Conservation (phyloP, 2,329 filamentous ascomycete genomes). For the Fusarium nematophilum region DNA sequence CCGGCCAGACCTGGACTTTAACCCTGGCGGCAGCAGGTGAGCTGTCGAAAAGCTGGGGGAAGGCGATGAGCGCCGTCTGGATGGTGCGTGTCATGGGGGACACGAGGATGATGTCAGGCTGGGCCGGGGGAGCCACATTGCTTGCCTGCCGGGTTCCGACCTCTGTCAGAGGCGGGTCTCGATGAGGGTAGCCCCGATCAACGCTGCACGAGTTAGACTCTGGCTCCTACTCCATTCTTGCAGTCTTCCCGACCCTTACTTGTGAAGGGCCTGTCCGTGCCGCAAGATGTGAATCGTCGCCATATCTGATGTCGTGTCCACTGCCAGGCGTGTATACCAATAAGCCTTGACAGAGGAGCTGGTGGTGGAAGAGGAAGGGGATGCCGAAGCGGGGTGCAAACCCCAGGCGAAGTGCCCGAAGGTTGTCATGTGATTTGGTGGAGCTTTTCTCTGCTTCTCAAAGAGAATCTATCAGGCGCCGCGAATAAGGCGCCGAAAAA, state of each 20-base stretch:
- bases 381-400: too few relatives aligned
- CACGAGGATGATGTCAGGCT: slow-evolving; percentile 25
- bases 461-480: too few relatives aligned
- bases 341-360: too few relatives aligned
- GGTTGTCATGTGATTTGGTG: too few relatives aligned
- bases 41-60: slow-evolving; percentile 14
- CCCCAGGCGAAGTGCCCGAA: too few relatives aligned
- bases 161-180: slow-evolving; percentile 32
- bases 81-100: slow-evolving; percentile 36
- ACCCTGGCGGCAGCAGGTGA: neutral
- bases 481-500: too few relatives aligned
- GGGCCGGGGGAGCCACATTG: neutral
- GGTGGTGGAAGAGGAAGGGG: too few relatives aligned
- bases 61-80: slow-evolving; percentile 36
- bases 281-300: slow-evolving; percentile 24
- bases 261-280: slow-evolving; percentile 28
- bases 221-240: too few relatives aligned
- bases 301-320: too few relatives aligned
- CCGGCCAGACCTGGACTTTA: slow-evolving; percentile 37
- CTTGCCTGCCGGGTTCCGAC: slow-evolving; percentile 19
- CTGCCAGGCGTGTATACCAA: neutral
- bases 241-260: neutral
- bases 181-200: slow-evolving; percentile 31
- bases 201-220: slow-evolving; percentile 17
- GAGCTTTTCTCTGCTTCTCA: too few relatives aligned